Evolutionary conservation across 768 basidiomycete species (phyloP), one percentile per base, ranked within the genome.

Genomic region (Mycena venus): DNA sequence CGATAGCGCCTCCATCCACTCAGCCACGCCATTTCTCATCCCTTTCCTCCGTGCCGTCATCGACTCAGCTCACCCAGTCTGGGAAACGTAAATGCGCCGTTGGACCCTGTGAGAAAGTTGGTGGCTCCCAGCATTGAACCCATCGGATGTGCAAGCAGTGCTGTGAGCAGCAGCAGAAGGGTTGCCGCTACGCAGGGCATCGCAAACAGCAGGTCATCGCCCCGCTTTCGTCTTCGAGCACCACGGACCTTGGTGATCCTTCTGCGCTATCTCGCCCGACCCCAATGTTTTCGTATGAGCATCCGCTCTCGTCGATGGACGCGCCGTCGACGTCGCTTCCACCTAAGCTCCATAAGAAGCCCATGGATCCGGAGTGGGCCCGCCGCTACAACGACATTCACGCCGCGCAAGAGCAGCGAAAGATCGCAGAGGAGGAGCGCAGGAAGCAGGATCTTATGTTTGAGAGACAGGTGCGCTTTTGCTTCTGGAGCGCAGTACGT

Each of bases 81-180:
- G 25, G 7, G n/a, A 63, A 63, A 32, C 62, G 25, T 6, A 42
- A 63, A 11, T 63, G 62, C 31, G 25, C 62, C 6, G 10, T 9
- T 15, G 3, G 4, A 5, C 38, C 7, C 7, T 56, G 65, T 40
- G 10, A 12, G 12, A 55, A 19, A 4, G 25, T 44, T 4, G 67
- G 55, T 19, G 56, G 55, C 12, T 17, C 67, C 25, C 27, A 34
- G 12, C 12, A 44, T 34, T 68, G 67, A 29, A 21, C 38, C 12
- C 38, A 34, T 14, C 10, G 14, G 17, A 68, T 58, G 67, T 68
- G 67, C 56, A 68, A 68, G 42, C 14, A 17, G 19, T 68, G 67
- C 25, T 68, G 56, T 29, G 68, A 69, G 44, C 27, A 29, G 15
- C 68, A 69, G 27, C 9, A 27, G 15, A 60, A 69, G 19, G 68